phyloP scores from a whole-genome alignment of 805 yeast genomes.

The Jamesozyma jinghongensis region DNA sequence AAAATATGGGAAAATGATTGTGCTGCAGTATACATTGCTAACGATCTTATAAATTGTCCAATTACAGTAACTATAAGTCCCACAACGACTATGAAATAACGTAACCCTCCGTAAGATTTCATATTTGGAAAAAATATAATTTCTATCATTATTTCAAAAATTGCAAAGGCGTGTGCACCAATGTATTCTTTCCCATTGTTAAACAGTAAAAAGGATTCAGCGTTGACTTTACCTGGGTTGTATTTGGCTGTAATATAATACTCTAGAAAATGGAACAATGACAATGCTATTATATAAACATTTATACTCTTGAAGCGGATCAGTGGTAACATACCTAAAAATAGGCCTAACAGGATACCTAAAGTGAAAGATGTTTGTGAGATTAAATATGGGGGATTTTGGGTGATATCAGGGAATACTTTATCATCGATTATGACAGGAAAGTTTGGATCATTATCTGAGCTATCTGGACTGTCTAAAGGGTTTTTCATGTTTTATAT shows the following conservation, averaged over 20 bases:
- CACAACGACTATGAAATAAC: conserved; percentile 14
- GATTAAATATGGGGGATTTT: conserved; percentile 37
- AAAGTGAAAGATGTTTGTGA: conserved; percentile 37
- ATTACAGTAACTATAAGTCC: conserved; percentile 40
- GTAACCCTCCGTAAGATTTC: conserved; percentile 15
- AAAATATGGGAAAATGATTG: conserved; percentile 78
- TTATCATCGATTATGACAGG: conserved; percentile 2
- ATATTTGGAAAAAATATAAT: conserved; percentile 33
- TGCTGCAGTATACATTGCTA: conserved; percentile 85
- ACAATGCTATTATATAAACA: conserved; percentile 43
- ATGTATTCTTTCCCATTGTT: conserved; percentile 54
- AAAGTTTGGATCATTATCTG: not conserved
- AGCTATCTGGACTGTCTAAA: not conserved
- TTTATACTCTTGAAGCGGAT: conserved; percentile 31
- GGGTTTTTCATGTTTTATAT: not conserved
- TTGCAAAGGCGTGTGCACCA: conserved; percentile 47
- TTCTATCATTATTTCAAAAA: conserved; percentile 43
- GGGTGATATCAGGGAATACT: conserved; percentile 28
- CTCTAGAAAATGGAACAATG: conserved; percentile 73
- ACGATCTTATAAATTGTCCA: conserved; percentile 64
- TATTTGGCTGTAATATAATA: conserved; percentile 69
- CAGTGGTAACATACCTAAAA: conserved; percentile 25
- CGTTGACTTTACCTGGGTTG: conserved; percentile 56
- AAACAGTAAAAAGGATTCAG: conserved; percentile 55
- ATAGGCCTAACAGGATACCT: conserved; percentile 37